These are phyloP conservation scores for Citrus australasica DNA, from an alignment of 345 rosid species.

Conservation along the genomic window DNA sequence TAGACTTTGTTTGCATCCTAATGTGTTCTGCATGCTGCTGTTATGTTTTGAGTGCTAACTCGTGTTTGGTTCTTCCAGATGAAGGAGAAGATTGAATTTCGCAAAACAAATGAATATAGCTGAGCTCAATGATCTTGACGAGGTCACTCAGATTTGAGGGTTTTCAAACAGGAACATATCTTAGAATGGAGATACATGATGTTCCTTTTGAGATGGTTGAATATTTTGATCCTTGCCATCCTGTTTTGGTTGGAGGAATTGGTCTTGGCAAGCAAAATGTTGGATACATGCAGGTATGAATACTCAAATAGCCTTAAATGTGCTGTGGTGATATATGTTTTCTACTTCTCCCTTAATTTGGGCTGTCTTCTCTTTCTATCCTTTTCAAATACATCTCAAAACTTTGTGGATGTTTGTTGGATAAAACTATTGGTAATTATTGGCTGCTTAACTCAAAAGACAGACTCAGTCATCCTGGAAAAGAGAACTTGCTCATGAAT, in stretches of 20 bases:
- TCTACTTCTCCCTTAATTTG: not conserved
- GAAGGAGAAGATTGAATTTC: constrained; percentile 68
- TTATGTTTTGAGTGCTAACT: constrained; percentile 14
- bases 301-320: not conserved
- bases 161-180: constrained; percentile 70
- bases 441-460: too few relatives aligned
- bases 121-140: constrained; percentile 78
- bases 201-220: constrained; percentile 96
- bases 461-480: too few relatives aligned
- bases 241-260: constrained; percentile 82
- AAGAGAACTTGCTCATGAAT: too few relatives aligned
- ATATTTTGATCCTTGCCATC: constrained; percentile 86
- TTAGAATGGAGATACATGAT: constrained; percentile 81
- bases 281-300: constrained; percentile 95
- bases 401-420: not conserved
- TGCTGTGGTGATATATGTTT: not conserved
- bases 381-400: not conserved
- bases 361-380: not conserved
- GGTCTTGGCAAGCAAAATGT: constrained; percentile 81
- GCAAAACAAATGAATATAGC: constrained; percentile 68
- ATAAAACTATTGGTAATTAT: too few relatives aligned
- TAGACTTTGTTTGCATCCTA: constrained; percentile 18
- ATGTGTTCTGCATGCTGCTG: not conserved
- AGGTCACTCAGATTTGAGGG: constrained; percentile 79
- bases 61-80: constrained; percentile 45